Evolutionary conservation across 495 filamentous ascomycete genomes (phyloP).

Genomic region (Amniculicola lignicola): DNA sequence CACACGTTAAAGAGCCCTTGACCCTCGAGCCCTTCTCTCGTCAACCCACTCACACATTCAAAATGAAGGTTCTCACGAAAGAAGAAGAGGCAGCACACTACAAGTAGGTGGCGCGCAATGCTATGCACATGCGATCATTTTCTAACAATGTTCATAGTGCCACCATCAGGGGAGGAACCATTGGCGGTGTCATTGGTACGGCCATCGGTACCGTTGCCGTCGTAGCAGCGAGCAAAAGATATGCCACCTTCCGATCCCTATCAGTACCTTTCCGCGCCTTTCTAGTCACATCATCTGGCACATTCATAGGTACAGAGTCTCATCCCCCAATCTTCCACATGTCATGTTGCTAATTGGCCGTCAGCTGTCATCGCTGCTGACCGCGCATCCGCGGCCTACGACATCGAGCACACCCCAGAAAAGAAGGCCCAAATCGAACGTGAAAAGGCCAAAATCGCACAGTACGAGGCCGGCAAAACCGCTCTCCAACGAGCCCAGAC

Average conservation of each 20-base stretch:
- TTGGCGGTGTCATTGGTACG: slow-evolving; percentile 66
- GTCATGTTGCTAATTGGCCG: slow-evolving; percentile 5
- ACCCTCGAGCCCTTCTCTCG: too few relatives aligned
- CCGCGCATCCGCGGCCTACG: slow-evolving; percentile 69
- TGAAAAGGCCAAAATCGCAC: slow-evolving; percentile 49
- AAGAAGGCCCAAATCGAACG: slow-evolving; percentile 63
- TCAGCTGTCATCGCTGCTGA: slow-evolving; percentile 78
- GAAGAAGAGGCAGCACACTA: slow-evolving; percentile 78
- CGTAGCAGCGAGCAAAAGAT: slow-evolving; percentile 58
- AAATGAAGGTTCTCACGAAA: slow-evolving; percentile 91
- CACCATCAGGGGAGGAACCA: slow-evolving; percentile 73
- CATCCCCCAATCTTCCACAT: neutral
- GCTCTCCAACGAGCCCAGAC: slow-evolving; percentile 53
- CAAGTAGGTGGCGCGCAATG: slow-evolving; percentile 45
- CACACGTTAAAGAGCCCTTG: too few relatives aligned
- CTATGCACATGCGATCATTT: slow-evolving; percentile 33
- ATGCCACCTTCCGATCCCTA: slow-evolving; percentile 69
- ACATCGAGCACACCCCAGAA: slow-evolving; percentile 63
- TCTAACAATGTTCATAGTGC: slow-evolving; percentile 51
- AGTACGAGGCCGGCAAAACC: slow-evolving; percentile 53
- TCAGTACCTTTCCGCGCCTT: slow-evolving; percentile 88
- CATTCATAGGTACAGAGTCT: slow-evolving; percentile 66
- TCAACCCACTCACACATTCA: slow-evolving; percentile 29
- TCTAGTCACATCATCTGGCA: slow-evolving; percentile 76
- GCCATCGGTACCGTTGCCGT: slow-evolving; percentile 61